Base-by-base conservation (phyloP, 495 filamentous ascomycete species). In the Aspergillus sclerotiicarbonarius region DNA sequence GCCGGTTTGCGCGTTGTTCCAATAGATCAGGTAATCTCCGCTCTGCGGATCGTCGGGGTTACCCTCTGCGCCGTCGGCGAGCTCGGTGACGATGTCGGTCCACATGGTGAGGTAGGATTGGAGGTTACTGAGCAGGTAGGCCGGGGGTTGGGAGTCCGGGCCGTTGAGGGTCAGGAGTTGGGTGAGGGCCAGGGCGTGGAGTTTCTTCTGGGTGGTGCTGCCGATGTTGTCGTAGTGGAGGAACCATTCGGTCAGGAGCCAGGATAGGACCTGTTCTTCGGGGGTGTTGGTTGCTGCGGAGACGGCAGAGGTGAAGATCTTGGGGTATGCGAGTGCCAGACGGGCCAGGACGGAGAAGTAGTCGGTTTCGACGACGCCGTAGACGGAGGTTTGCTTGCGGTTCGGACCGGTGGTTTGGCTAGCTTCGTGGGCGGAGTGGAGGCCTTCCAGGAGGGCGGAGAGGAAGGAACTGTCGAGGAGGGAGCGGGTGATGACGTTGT, bases 171-270 rank as follows among this genome's bases (percentile, higher is more conserved):
- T 85, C 13, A 93, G 83, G 25, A 97, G 79, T 35, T 87, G 83
- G 8, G 94, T 96, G 19, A 97, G 80, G 6, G 84, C 93, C 3
- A 98, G 80, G 47, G 82, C 85, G 60, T 87, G 89, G 10, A 97
- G 79, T 71, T 98, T 98, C 71, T 89, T 84, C 43, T 86, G 81
- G 32, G 81, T 84, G 5, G 83, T 76, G 68, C 91, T 85, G 41
- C 82, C 85, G 69, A 95, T 91, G 67, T 83, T 87, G 64, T 94
- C 90, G 63, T 95, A 90, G 62, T 92, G 87, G 35, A 73, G 71
- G 73, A 97, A 96, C 94, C 94, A 98, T 70, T 95, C 91, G 0
- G 80, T 76, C 41, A 90, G 71, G 30, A 98, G 77, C 92, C 91
- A 96, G 16, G 74, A 68, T 43, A 87, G 71, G 59, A 80, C 82